phyloP scores from a whole-genome alignment of 371 early-diverging fungal genomes.

The Apophysomyces variabilis region DNA sequence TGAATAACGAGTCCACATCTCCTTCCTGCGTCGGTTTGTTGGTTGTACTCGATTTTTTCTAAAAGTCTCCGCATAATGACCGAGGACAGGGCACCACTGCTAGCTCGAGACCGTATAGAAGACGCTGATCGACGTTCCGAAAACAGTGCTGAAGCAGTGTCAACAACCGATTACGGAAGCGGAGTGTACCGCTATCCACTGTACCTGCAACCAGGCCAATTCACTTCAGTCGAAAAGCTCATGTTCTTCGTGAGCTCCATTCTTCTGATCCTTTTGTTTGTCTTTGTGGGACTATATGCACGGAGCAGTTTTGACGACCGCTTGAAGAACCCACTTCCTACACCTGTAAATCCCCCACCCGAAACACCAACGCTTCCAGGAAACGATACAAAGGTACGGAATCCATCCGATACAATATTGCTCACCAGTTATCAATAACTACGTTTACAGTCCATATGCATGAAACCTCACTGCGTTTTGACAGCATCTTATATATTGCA shows the following conservation, averaged over 20 bases:
- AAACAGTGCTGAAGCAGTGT: slow-evolving; percentile 22
- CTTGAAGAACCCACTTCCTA: slow-evolving; percentile 20
- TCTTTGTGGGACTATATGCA: slow-evolving; percentile 51
- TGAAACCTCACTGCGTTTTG: slow-evolving; percentile 52
- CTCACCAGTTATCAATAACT: neutral
- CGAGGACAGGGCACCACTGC: slow-evolving; percentile 24
- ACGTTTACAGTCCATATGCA: slow-evolving; percentile 34
- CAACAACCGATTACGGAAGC: slow-evolving; percentile 29
- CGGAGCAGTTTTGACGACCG: slow-evolving; percentile 35
- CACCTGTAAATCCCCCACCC: slow-evolving; percentile 21
- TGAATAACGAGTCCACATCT: neutral
- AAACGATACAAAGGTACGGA: slow-evolving; percentile 20
- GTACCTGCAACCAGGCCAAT: slow-evolving; percentile 50
- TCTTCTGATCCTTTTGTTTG: slow-evolving; percentile 41
- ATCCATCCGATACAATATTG: neutral
- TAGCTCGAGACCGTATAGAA: slow-evolving; percentile 24
- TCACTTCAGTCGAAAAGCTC: slow-evolving; percentile 52
- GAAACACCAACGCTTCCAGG: slow-evolving; percentile 25
- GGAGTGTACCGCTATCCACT: slow-evolving; percentile 42
- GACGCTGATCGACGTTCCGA: slow-evolving; percentile 22
- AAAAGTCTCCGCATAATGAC: neutral
- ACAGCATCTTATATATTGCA: slow-evolving; percentile 52
- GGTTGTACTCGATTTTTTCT: neutral
- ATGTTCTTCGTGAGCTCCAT: slow-evolving; percentile 48
- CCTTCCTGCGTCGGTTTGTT: neutral